Base-by-base conservation (phyloP, 805 yeast species). In the Isabelozyma heimii region DNA sequence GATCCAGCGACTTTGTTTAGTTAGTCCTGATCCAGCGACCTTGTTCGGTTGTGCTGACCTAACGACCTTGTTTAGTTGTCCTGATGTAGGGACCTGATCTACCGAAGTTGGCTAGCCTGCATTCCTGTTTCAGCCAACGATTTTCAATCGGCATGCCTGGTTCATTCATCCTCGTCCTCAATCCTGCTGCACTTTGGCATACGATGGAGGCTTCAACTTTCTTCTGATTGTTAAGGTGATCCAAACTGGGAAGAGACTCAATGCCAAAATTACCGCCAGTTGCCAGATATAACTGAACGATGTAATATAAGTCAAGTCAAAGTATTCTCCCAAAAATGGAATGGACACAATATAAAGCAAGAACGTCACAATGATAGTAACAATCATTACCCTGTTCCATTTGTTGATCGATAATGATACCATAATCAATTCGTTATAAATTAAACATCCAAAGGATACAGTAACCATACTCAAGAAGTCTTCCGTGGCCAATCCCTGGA, bases 151-250 rank as follows among this genome's bases (percentile, higher is more conserved):
- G 6, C 24, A 20, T 20, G 6, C 35, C 30, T 33, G 30, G 8
- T 27, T 24, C 16, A 17, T 8, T 17, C 38, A 44, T 42, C 37
- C 38, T 20, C 35, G 5, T 9, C 10, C 26, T 46, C 54, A 84
- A 47, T 80, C 85, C 52, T 88, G 94, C 65, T 91, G 98, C 40
- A 94, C 98, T 66, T 94, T 94, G 8, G 97, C 97, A 66, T 94
- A 94, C 61, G 89, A 90, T 30, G 99, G 99, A 3, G 99, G 98
- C 56, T 91, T 82, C 48, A 94, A 66, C 52, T 75, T 83, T 53
- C 96, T 79, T 61, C 85, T 83, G 14, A 92, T 71, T 4, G 87
- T 76, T 66, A 89, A 89, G 2, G 85, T 84, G 2, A 86, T 71
- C 97, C 97, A 92, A 1, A 92, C 95, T 0, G 99, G 99, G 37